Conservation (phyloP, 2,329 filamentous ascomycete genomes). For the Cercospora sesami region DNA sequence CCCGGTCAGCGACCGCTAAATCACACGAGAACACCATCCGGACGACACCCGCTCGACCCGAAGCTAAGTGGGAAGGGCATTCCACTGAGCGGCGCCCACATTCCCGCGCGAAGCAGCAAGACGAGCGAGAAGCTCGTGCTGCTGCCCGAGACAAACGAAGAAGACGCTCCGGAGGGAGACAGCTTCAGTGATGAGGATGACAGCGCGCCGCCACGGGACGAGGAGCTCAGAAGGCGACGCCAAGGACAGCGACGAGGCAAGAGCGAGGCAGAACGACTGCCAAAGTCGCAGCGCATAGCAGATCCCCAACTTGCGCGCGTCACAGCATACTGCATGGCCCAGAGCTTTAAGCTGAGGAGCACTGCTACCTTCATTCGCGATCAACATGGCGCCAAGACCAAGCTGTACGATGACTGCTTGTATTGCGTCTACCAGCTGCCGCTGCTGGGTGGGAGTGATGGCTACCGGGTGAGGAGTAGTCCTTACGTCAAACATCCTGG, state of each 20-base stretch:
- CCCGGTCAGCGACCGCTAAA: conserved; percentile 55
- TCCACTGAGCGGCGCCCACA: conserved; percentile 43
- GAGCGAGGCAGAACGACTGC: conserved; percentile 89
- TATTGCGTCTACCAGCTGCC: conserved; percentile 95
- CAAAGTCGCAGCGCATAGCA: conserved; percentile 82
- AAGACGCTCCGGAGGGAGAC: conserved; percentile 51
- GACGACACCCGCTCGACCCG: conserved; percentile 55
- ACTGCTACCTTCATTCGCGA: conserved; percentile 88
- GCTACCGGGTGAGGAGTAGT: conserved; percentile 84
- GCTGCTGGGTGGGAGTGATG: conserved; percentile 78
- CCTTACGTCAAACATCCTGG: conserved; percentile 91
- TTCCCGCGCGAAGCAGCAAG: conserved; percentile 87
- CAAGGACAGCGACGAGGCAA: conserved; percentile 66
- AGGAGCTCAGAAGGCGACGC: conserved; percentile 64
- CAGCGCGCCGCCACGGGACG: conserved; percentile 63
- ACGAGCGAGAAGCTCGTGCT: conserved; percentile 96
- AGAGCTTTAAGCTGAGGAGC: conserved; percentile 84
- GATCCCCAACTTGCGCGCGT: conserved; percentile 73
- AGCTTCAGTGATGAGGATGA: conserved; percentile 54
- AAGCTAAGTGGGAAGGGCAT: conserved; percentile 57
- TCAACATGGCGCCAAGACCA: conserved; percentile 86
- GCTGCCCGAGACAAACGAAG: conserved; percentile 73
- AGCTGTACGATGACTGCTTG: conserved; percentile 95
- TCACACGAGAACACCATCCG: conserved; percentile 51
- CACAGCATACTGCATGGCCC: conserved; percentile 94